These are phyloP conservation scores for Colletotrichum echinochloae DNA, from an alignment of 2,329 filamentous ascomycete genomes.

Conservation along the genomic window DNA sequence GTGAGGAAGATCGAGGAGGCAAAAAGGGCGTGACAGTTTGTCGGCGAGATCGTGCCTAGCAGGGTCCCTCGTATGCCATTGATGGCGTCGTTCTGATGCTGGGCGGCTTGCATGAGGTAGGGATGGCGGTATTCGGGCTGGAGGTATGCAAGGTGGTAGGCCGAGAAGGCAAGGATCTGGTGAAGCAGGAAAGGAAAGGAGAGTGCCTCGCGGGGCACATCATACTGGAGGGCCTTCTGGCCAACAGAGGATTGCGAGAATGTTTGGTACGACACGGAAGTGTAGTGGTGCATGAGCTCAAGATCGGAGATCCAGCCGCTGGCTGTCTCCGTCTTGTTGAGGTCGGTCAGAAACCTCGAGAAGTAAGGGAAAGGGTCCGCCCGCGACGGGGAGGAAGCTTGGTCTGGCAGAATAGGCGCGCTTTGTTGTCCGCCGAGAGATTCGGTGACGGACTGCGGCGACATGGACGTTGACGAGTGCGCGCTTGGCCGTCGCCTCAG, in stretches of 20 bases:
- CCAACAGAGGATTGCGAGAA: constrained; percentile 44
- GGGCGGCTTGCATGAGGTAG: constrained; percentile 48
- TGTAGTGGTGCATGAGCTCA: constrained; percentile 53
- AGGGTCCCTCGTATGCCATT: constrained; percentile 46
- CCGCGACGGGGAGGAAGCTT: constrained; percentile 26
- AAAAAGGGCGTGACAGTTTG: constrained; percentile 51
- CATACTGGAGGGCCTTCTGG: constrained; percentile 44
- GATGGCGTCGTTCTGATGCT: constrained; percentile 51
- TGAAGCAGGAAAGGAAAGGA: constrained; percentile 48
- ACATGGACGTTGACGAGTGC: constrained; percentile 30
- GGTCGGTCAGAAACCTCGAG: constrained; percentile 43
- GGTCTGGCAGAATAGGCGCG: constrained; percentile 21
- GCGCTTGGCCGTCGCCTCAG: constrained; percentile 31
- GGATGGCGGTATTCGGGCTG: constrained; percentile 44
- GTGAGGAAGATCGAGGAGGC: constrained; percentile 49
- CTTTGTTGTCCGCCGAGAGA: constrained; percentile 24
- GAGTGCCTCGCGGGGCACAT: constrained; percentile 46
- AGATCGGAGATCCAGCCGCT: constrained; percentile 52
- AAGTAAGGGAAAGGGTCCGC: constrained; percentile 43
- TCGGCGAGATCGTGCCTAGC: constrained; percentile 45
- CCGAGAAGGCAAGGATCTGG: constrained; percentile 49
- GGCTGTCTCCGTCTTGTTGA: constrained; percentile 41
- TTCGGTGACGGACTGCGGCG: constrained; percentile 29
- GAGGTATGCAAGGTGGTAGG: constrained; percentile 48
- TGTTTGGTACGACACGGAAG: constrained; percentile 47